Evolutionary conservation across 2,329 filamentous ascomycete species (phyloP), one percentile per base, ranked within the genome.

Genomic region (Diaporthe batatas): DNA sequence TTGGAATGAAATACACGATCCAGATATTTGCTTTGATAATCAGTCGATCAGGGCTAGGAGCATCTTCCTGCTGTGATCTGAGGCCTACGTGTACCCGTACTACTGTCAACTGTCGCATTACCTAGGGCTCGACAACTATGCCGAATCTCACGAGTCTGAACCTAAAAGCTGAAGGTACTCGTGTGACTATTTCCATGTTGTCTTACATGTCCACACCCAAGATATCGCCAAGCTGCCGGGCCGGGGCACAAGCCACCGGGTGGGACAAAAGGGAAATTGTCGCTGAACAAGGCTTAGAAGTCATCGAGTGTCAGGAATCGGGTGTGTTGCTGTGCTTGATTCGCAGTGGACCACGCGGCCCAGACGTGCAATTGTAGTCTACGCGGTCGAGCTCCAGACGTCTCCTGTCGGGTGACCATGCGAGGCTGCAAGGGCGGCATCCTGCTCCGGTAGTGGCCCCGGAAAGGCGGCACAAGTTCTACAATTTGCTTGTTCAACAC

Each of bases 221-320:
- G 32, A 67, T n/a, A 4, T 53, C n/a, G 62, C 62, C 47, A 44
- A 67, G 62, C 47, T 53, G 62, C 62, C 47, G 32, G 21, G 34
- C 32, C 62, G 62, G 62, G 62, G 36, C 62, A 53, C 47, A 21
- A 67, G 12, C 62, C 47, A 25, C 62, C 62, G 62, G n/a, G 12
- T 16, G 23, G 39, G 62, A 67, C 32, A 39, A 67, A 39, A 10
- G 2, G 47, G 32, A 39, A 65, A 29, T 39, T 25, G 21, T n/a
- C 25, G 62, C 47, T 53, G 47, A 25, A 16, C 32, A 53, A 39
- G 6, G 21, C 29, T 32, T 16, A 12, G 3, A 32, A n/a, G 21
- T 14, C 51, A 7, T 25, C 18, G 25, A 32, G 7, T 4, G 32
- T n/a, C 32, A 18, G 23, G 21, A 2, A 14, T 7, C 11, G n/a